These are phyloP conservation scores for Saxophila tyrrhenica DNA, from an alignment of 495 filamentous ascomycete genomes.

Conservation along the genomic window DNA sequence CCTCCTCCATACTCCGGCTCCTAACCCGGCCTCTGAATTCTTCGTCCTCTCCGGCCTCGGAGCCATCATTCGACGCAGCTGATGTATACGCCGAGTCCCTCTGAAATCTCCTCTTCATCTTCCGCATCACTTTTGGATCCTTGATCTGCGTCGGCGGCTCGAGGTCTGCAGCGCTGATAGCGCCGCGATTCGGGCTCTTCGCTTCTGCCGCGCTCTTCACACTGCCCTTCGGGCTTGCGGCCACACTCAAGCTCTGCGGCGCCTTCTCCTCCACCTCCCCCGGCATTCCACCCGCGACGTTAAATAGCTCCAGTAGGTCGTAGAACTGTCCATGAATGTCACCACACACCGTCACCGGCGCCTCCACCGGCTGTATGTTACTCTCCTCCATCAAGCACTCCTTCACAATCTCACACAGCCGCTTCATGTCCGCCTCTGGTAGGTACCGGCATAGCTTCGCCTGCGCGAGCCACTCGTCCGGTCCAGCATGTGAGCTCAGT, in stretches of 20 bases:
- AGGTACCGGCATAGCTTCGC: slow-evolving; percentile 96
- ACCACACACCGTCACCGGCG: slow-evolving; percentile 95
- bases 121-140: slow-evolving; percentile 71
- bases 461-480: slow-evolving; percentile 93
- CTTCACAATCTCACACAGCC: slow-evolving; percentile 96
- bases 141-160: slow-evolving; percentile 78
- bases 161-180: slow-evolving; percentile 75
- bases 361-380: slow-evolving; percentile 91
- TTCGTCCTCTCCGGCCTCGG: slow-evolving; percentile 38
- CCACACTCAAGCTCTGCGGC: slow-evolving; percentile 29
- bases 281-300: slow-evolving; percentile 90
- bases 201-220: neutral
- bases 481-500: slow-evolving; percentile 64
- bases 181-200: slow-evolving; percentile 19
- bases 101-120: slow-evolving; percentile 47
- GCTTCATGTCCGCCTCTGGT: slow-evolving; percentile 92
- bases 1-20: slow-evolving; percentile 22
- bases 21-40: slow-evolving; percentile 34
- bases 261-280: slow-evolving; percentile 56
- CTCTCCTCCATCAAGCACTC: slow-evolving; percentile 98
- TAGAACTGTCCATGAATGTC: slow-evolving; percentile 99
- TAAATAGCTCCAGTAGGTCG: slow-evolving; percentile 92
- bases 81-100: slow-evolving; percentile 29
- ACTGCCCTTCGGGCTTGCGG: slow-evolving; percentile 32
- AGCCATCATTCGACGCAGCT: slow-evolving; percentile 32